Base-by-base conservation (phyloP, 2,329 filamentous ascomycete genomes). In the Xylaria hypoxylon region DNA sequence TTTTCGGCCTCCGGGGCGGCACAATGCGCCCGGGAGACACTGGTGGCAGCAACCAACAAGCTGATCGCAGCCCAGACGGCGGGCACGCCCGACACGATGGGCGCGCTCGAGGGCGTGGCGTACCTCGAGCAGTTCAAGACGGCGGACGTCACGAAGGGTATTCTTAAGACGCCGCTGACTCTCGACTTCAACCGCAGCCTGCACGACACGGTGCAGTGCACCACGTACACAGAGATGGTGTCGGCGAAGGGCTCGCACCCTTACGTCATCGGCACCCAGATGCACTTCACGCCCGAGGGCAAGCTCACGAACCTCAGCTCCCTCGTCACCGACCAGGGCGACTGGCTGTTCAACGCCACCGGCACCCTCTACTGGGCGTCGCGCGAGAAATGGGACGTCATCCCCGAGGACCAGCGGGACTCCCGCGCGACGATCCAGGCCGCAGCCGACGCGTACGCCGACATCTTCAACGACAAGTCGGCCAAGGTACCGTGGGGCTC, bases 261-360 rank as follows among this genome's bases (percentile, higher is more conserved):
- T 6, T 80, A 80, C 64, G 80, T 80, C 24, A 71, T 80, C 59
- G 79, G 78, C 52, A 77, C 76, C 24, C 79, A 80, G 69, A 71
- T 80, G 65, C 73, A 72, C 65, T 74, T 77, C 59, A 67, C 68
- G 28, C 65, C 72, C 68, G 62, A 69, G 61, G 62, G 66, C 47
- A 69, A 72, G 56, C 69, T 79, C 70, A 50, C 69, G 38, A 73
- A 77, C 63, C 69, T 79, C 62, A 76, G 75, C 65, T 70, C 74
- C 19, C 70, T 80, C 47, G 72, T 79, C 50, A 79, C 78, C 5
- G 76, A 77, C 62, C 69, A 65, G 56, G 78, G 77, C 42, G 77
- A 79, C 71, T 80, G 79, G 79, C 73, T 79, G n/a, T 80, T 80
- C 72, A 78, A 80, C 60, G 77, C 78, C 10, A 73, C 78, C 2